Conservation (phyloP, 352 stramenopile species). For the Poterioochromonas sp. region DNA sequence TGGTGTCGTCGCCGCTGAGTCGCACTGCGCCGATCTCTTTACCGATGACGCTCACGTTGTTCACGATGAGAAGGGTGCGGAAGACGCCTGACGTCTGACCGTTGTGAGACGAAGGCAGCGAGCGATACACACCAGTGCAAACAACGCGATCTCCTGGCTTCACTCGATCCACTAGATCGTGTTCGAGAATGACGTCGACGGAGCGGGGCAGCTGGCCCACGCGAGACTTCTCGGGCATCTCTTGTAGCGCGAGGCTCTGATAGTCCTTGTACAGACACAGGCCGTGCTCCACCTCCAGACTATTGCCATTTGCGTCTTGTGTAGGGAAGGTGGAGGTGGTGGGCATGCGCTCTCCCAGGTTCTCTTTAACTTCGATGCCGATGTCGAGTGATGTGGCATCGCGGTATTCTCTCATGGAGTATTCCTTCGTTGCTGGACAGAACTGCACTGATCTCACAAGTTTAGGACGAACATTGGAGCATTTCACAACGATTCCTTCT, state of each 20-base stretch:
- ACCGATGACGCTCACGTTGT: slow-evolving; percentile 86
- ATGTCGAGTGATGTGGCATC: slow-evolving; percentile 88
- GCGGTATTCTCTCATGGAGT: slow-evolving; percentile 83
- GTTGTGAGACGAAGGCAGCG: slow-evolving; percentile 52
- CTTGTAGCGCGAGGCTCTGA: slow-evolving; percentile 81
- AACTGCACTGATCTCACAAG: slow-evolving; percentile 94
- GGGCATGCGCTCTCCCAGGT: slow-evolving; percentile 51
- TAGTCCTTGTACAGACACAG: slow-evolving; percentile 97
- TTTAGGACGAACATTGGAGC: slow-evolving; percentile 91
- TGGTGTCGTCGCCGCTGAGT: slow-evolving; percentile 77
- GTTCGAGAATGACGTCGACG: slow-evolving; percentile 93
- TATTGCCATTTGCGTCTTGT: slow-evolving; percentile 88
- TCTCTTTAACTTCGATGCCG: slow-evolving; percentile 52
- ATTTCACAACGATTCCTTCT: slow-evolving; percentile 97
- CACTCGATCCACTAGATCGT: slow-evolving; percentile 95
- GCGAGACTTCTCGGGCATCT: slow-evolving; percentile 90
- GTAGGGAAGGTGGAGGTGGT: slow-evolving; percentile 80
- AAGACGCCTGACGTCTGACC: slow-evolving; percentile 78
- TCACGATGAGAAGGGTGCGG: slow-evolving; percentile 87
- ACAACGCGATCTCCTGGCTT: slow-evolving; percentile 95
- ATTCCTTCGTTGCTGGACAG: slow-evolving; percentile 85
- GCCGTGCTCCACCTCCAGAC: slow-evolving; percentile 94
- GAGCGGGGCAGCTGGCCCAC: slow-evolving; percentile 91
- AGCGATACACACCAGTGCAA: slow-evolving; percentile 84
- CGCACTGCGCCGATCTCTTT: slow-evolving; percentile 82